Conservation (phyloP, 306 rosid genomes). For the Sphenostylis stenocarpa region DNA sequence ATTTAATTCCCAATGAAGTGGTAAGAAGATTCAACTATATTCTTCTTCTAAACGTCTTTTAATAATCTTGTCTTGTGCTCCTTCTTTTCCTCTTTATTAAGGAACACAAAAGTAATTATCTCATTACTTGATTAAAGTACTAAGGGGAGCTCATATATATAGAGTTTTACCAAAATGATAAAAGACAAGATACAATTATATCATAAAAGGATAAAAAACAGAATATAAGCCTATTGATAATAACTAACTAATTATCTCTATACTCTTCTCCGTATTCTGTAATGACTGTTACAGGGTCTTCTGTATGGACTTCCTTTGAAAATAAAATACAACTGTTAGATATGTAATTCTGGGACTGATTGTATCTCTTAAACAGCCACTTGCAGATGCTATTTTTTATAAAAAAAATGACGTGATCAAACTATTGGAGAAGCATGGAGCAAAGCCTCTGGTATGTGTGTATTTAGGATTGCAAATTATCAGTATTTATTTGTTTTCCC, state of each 20-base stretch:
- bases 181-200: too few species aligned
- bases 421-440: conserved; percentile 84
- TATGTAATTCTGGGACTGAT: conserved; percentile 20
- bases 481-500: conserved; percentile 24
- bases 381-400: conserved; percentile 84
- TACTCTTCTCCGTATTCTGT: not conserved
- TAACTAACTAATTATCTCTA: too few species aligned
- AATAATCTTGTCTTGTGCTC: not conserved
- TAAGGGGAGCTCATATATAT: too few species aligned
- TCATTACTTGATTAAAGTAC: too few species aligned
- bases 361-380: conserved; percentile 64
- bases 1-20: conserved; percentile 2
- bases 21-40: conserved; percentile 1
- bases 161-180: too few species aligned
- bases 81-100: not conserved
- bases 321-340: not conserved
- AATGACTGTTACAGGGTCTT: conserved; percentile 10
- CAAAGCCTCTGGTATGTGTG: conserved; percentile 74
- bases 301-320: conserved; percentile 16
- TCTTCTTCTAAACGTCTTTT: not conserved
- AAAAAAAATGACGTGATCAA: conserved; percentile 73
- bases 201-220: too few species aligned
- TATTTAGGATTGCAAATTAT: conserved; percentile 34
- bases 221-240: too few species aligned
- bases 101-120: too few species aligned